phyloP scores from a whole-genome alignment of 257 asterid genomes.

The Solanum medicagineum region DNA sequence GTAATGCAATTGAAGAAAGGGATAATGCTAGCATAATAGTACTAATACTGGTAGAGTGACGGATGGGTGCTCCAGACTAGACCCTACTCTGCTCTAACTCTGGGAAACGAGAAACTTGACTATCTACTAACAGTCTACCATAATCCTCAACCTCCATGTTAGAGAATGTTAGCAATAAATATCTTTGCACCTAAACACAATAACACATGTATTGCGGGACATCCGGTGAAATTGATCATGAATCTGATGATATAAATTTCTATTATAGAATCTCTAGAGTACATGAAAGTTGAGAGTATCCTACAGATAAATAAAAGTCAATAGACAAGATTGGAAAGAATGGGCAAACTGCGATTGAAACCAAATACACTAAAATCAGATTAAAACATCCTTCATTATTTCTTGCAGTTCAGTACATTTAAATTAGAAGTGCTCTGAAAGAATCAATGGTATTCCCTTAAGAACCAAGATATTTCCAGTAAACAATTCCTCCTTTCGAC shows the following conservation, averaged over 20 bases:
- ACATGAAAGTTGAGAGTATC: neutral
- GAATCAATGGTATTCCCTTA: neutral
- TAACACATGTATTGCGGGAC: neutral
- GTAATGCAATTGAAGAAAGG: neutral
- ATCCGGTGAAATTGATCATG: neutral
- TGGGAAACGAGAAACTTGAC: neutral
- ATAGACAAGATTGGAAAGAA: neutral
- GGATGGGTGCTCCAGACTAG: neutral
- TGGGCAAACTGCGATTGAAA: neutral
- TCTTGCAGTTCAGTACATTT: neutral
- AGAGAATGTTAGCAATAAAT: neutral
- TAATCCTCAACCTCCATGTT: neutral
- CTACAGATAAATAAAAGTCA: neutral
- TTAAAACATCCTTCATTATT: neutral
- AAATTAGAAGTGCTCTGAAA: neutral
- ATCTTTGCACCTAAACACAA: neutral
- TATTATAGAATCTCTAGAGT: neutral
- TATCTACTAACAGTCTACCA: neutral
- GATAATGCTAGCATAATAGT: too few relatives aligned
- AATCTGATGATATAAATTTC: neutral
- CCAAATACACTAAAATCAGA: neutral
- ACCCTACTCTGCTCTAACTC: neutral
- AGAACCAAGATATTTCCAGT: neutral
- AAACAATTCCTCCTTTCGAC: neutral
- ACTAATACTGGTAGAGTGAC: neutral